A percentile compares a stretch with the other conserved stretches of the same genome.
Evolutionary conservation across 2,329 filamentous ascomycete species (phyloP).

Genomic region (Rasamsonia emersonii): DNA sequence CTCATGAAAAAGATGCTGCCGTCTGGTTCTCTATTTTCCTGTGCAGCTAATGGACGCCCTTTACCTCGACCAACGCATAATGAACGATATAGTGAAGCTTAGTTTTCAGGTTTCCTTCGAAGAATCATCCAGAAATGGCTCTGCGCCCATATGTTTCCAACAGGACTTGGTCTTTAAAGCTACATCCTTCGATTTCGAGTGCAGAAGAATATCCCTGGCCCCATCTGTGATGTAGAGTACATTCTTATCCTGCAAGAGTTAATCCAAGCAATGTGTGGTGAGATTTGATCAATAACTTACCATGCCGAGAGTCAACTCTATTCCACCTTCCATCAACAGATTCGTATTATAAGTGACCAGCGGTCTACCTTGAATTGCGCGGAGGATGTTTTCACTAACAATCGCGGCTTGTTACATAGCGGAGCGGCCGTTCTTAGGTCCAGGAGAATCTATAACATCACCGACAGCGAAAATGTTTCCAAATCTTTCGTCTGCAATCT

Average conservation of each 20-base stretch:
- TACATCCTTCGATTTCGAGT: conserved; percentile 32
- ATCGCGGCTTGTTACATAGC: conserved; percentile 46
- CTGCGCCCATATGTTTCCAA: conserved; percentile 39
- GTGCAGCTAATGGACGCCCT: too few relatives aligned
- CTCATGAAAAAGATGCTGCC: too few relatives aligned
- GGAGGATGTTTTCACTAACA: conserved; percentile 48
- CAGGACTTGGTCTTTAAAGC: conserved; percentile 37
- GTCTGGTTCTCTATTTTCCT: too few relatives aligned
- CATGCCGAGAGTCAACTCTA: conserved; percentile 48
- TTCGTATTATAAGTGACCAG: conserved; percentile 35
- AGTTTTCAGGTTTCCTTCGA: too few relatives aligned
- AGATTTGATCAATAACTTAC: conserved; percentile 24
- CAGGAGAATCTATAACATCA: conserved; percentile 50
- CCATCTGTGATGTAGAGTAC: conserved; percentile 38
- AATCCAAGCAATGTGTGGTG: conserved; percentile 12
- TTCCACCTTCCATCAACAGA: conserved; percentile 41
- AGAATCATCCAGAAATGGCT: conserved; percentile 29
- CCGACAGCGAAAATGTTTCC: conserved; percentile 55
- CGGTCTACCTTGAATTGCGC: conserved; percentile 34
- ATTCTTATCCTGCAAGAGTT: conserved; percentile 34
- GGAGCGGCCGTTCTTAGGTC: conserved; percentile 46
- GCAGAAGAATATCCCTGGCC: conserved; percentile 36
- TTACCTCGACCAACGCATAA: too few relatives aligned
- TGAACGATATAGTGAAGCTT: too few relatives aligned
- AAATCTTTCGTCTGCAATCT: conserved; percentile 42